A percentile compares a stretch with the other conserved stretches of the same genome.
phyloP scores from a whole-genome alignment of 768 basidiomycete genomes.

The Boletellus emodensis region DNA sequence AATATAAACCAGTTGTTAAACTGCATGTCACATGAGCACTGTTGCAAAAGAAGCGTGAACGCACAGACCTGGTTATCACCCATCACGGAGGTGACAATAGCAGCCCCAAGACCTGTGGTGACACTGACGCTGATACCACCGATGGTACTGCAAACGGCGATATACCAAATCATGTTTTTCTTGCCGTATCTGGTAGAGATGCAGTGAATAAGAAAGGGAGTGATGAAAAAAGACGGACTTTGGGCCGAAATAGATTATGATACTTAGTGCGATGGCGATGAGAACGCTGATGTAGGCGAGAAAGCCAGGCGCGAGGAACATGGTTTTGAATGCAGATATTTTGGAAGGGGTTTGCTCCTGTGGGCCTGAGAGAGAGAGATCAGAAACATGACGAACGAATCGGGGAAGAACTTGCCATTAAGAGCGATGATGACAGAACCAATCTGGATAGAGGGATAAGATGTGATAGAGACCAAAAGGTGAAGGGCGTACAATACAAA shows the following conservation, averaged over 20 bases:
- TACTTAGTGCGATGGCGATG: constrained; percentile 59
- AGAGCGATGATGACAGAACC: constrained; percentile 88
- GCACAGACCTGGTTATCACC: constrained; percentile 71
- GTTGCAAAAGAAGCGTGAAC: neutral
- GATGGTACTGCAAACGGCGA: constrained; percentile 92
- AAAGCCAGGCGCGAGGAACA: constrained; percentile 85
- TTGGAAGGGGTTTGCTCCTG: constrained; percentile 65
- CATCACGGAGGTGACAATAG: constrained; percentile 76
- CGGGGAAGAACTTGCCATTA: constrained; percentile 51
- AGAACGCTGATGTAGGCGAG: constrained; percentile 63
- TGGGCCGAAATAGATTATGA: constrained; percentile 81
- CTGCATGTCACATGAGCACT: constrained; percentile 34
- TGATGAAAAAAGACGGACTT: constrained; percentile 40
- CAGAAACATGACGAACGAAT: neutral
- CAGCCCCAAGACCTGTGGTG: constrained; percentile 88
- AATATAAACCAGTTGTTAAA: constrained; percentile 93
- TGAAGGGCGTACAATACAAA: constrained; percentile 72
- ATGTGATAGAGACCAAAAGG: neutral
- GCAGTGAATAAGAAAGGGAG: constrained; percentile 1
- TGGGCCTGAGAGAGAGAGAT: constrained; percentile 45
- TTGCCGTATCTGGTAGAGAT: constrained; percentile 66
- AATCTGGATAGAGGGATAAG: constrained; percentile 40
- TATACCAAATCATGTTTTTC: constrained; percentile 93
- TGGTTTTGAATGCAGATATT: constrained; percentile 65
- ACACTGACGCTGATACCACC: constrained; percentile 94